Percentiles rank a stretch among this genome's conserved stretches.
These are phyloP conservation scores for Candida gigantensis DNA, from an alignment of 1,139 yeast genomes.

Conservation along the genomic window DNA sequence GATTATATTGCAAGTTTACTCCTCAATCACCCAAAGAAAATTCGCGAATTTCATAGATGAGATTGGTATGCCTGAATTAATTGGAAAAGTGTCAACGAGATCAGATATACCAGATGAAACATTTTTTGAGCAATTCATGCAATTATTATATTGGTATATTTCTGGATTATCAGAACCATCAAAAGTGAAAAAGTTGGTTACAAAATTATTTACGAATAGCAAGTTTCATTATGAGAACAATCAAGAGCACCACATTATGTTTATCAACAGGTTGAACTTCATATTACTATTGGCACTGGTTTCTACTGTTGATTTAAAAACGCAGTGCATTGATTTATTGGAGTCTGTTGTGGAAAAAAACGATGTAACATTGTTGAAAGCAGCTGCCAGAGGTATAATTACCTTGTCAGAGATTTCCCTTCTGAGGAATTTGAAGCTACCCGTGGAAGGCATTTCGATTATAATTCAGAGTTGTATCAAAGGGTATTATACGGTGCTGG, in stretches of 20 bases:
- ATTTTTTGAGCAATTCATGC: constrained; percentile 42
- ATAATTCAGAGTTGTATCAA: constrained; percentile 17
- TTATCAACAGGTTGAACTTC: constrained; percentile 40
- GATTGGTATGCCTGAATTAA: constrained; percentile 23
- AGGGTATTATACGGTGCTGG: constrained; percentile 18
- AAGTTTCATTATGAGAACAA: constrained; percentile 31
- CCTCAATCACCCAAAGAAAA: constrained; percentile 31
- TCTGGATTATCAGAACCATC: constrained; percentile 29
- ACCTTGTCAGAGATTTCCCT: constrained; percentile 20
- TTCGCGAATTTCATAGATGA: constrained; percentile 45
- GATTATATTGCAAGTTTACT: constrained; percentile 30
- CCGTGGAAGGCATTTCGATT: constrained; percentile 22
- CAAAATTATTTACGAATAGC: constrained; percentile 42
- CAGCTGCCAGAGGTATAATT: constrained; percentile 27
- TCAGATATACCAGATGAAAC: constrained; percentile 36
- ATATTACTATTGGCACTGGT: constrained; percentile 35
- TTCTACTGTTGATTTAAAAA: constrained; percentile 35
- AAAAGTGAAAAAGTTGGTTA: constrained; percentile 34
- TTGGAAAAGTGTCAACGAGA: constrained; percentile 28
- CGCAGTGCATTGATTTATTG: constrained; percentile 30
- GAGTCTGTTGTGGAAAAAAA: constrained; percentile 21
- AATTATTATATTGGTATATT: constrained; percentile 34
- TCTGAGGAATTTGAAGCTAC: constrained; percentile 18
- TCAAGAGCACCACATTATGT: constrained; percentile 31
- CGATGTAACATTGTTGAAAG: constrained; percentile 28